Conservation (phyloP, 352 stramenopile genomes). For the Elongisporangium prolatum region DNA sequence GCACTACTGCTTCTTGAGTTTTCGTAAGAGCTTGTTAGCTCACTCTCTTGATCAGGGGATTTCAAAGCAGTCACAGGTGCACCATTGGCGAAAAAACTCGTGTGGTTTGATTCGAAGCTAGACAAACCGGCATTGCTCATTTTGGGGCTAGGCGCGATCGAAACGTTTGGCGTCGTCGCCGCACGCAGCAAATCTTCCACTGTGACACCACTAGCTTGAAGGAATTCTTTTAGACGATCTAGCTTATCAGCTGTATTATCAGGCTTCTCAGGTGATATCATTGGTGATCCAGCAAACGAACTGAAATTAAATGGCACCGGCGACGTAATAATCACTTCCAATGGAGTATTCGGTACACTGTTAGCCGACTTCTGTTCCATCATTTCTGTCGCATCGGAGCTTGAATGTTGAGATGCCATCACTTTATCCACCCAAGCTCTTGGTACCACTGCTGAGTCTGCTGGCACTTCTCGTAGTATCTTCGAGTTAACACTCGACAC, state of each 20-base stretch:
- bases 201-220: constrained; percentile 53
- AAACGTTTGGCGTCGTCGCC: constrained; percentile 40
- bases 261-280: constrained; percentile 2
- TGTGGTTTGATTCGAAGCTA: not conserved
- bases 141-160: constrained; percentile 10
- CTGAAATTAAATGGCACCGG: not conserved
- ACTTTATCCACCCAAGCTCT: constrained; percentile 26
- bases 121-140: not conserved
- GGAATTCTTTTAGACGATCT: constrained; percentile 57
- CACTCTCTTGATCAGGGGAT: not conserved
- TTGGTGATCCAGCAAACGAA: not conserved
- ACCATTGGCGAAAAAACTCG: not conserved
- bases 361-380: not conserved
- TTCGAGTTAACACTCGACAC: not conserved
- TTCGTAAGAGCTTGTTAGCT: not conserved
- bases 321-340: not conserved
- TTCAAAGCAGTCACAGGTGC: not conserved
- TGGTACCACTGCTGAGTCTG: constrained; percentile 44
- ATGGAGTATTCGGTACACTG: not conserved
- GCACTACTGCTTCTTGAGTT: not conserved
- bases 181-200: constrained; percentile 69
- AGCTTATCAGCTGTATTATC: constrained; percentile 23
- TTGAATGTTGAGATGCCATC: constrained; percentile 1
- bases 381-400: constrained; percentile 1
- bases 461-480: constrained; percentile 18